A percentile compares a stretch with the other conserved stretches of the same genome.
These are phyloP conservation scores for Abrus precatorius DNA, from an alignment of 306 rosid species.

Conservation along the genomic window DNA sequence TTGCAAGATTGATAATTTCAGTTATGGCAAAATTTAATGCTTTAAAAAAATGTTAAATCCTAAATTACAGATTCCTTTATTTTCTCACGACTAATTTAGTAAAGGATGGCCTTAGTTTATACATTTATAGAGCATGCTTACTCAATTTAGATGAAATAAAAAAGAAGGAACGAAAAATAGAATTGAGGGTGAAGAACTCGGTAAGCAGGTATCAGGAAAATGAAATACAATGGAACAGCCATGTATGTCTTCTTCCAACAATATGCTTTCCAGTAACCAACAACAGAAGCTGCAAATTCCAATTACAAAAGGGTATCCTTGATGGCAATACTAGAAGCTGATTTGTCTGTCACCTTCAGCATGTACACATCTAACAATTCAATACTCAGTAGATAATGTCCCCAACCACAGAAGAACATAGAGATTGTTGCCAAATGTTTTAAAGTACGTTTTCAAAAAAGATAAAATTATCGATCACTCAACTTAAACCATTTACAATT, in stretches of 20 bases:
- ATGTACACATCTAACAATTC: background rate
- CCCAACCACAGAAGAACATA: background rate
- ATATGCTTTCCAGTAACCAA: background rate
- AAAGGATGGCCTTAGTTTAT: background rate
- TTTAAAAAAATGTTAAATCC: background rate
- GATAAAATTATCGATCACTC: background rate
- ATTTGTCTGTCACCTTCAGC: slow-evolving; percentile 11
- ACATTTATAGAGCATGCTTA: background rate
- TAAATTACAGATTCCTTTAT: background rate
- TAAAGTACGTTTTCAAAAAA: background rate
- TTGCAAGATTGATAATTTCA: background rate
- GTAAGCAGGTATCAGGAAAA: background rate
- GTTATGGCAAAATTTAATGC: background rate
- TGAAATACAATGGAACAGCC: background rate
- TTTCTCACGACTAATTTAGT: background rate
- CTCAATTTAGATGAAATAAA: background rate
- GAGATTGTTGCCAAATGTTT: slow-evolving; percentile 11
- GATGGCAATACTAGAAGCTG: background rate
- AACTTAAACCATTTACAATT: background rate
- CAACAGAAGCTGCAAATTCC: background rate
- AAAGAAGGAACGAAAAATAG: background rate
- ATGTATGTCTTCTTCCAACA: background rate
- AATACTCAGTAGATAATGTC: background rate
- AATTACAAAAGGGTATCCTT: background rate
- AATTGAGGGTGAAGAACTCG: background rate